Evolutionary conservation across 768 basidiomycete species (phyloP), one percentile per base, ranked within the genome.

Genomic region (Cystofilobasidium macerans): DNA sequence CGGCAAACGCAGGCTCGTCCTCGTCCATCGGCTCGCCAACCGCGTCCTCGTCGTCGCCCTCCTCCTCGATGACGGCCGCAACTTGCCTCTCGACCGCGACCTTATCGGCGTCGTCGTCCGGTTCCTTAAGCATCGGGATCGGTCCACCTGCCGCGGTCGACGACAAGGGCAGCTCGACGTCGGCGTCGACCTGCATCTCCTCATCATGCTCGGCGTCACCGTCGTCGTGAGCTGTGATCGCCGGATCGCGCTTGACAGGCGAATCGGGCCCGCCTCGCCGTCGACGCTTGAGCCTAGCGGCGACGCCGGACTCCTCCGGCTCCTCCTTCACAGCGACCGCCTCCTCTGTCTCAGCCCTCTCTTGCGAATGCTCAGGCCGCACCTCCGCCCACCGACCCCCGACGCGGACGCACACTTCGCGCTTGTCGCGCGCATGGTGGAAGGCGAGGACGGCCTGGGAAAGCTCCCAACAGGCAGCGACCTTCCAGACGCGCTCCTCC

Each of bases 401-500:
- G 28, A 68, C 67, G 16, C 57, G 53, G 3, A 80, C 77, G 70
- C 89, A 89, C 35, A 81, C 79, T 3, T 76, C 78, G 2, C 84
- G 76, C 45, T 89, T 82, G 67, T 85, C 84, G 70, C 85, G 85
- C 26, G 86, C 84, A 60, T 82, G 80, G 73, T 94, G 89, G 90
- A 91, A 99, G 71, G 90, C 86, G 9, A 88, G 81, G 26, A 91
- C 86, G 30, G 88, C 82, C 35, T 83, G 84, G 0, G 89, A 87
- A 33, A 99, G 75, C 66, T 85, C 85, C 73, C 85, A 86, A 0
- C 95, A 94, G 32, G 89, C 73, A 2, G 86, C 85, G 48, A 87
- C 77, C 75, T 98, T 98, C 92, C 92, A 98, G 71, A 82, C 84
- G 45, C 88, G 81, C 73, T 99, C 95, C 76, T 98, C 93, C 24